Evolutionary conservation across 2,329 filamentous ascomycete genomes (phyloP).

Genomic region (Sphaerulina vaccinii): DNA sequence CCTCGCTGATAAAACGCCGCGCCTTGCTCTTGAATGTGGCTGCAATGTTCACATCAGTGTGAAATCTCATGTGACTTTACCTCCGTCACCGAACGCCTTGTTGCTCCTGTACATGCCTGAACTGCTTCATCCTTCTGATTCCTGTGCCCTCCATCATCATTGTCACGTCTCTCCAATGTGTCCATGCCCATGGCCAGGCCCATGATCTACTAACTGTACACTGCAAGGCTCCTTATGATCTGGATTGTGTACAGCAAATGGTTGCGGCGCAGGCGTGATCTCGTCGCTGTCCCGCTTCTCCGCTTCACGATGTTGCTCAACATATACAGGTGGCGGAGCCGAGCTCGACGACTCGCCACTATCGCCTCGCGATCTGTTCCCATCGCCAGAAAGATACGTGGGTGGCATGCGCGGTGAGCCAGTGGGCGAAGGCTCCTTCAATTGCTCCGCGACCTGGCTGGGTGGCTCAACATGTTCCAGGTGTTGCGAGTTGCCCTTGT

Average conservation of each 20-base stretch:
- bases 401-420: slow-evolving; percentile 17
- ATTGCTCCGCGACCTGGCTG: slow-evolving; percentile 19
- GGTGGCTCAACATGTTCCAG: slow-evolving; percentile 38
- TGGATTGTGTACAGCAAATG: neutral
- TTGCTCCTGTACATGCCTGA: neutral
- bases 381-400: slow-evolving; percentile 7
- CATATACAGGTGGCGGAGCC: slow-evolving; percentile 30
- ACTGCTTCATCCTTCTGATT: neutral
- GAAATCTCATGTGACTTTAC: neutral
- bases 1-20: neutral
- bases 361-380: slow-evolving; percentile 30
- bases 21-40: no score
- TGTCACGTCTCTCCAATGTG: neutral
- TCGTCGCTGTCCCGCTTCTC: slow-evolving; percentile 3
- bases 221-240: slow-evolving; percentile 13
- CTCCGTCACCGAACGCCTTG: neutral
- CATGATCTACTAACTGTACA: slow-evolving; percentile 7
- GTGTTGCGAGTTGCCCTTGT: slow-evolving; percentile 45
- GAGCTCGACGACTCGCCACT: slow-evolving; percentile 31
- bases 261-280: slow-evolving; percentile 7
- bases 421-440: slow-evolving; percentile 26
- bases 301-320: slow-evolving; percentile 15
- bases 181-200: slow-evolving; percentile 6
- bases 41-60: no score
- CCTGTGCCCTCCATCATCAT: neutral